Percentiles rank a stretch among this genome's conserved stretches.
These are phyloP conservation scores for Fusarium sp. DNA, from an alignment of 2,329 filamentous ascomycete genomes.

Conservation along the genomic window DNA sequence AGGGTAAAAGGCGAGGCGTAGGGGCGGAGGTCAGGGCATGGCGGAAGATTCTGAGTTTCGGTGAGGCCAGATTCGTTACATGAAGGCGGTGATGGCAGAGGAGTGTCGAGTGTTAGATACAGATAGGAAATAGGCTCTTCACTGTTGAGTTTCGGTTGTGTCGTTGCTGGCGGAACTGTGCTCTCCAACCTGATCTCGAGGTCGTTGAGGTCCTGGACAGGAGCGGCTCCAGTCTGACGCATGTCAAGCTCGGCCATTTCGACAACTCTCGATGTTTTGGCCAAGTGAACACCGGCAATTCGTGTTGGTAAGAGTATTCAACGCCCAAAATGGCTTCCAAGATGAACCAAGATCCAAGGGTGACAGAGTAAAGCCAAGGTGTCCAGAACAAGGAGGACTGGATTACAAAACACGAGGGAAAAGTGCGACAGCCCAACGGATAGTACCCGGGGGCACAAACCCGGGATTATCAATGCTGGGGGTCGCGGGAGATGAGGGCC, in stretches of 20 bases:
- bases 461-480: conserved; percentile 42
- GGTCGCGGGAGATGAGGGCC: conserved; percentile 38
- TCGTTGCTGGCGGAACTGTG: conserved; percentile 15
- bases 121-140: conserved; percentile 55
- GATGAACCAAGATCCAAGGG: neutral
- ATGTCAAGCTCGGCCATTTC: conserved; percentile 33
- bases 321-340: neutral
- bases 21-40: conserved; percentile 74
- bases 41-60: conserved; percentile 61
- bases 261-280: neutral
- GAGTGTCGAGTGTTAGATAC: conserved; percentile 60
- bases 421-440: conserved; percentile 18
- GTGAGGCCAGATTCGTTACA: conserved; percentile 22
- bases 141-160: conserved; percentile 17
- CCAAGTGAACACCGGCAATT: neutral
- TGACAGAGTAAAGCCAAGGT: conserved; percentile 1
- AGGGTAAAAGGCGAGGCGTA: conserved; percentile 82
- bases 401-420: conserved; percentile 5
- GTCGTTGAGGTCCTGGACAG: conserved; percentile 21
- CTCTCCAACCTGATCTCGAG: conserved; percentile 41
- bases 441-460: conserved; percentile 36
- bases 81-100: conserved; percentile 52
- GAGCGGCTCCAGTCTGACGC: conserved; percentile 16
- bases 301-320: neutral
- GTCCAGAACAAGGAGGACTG: conserved; percentile 13